These are phyloP conservation scores for Talaromyces sp. DNA, from an alignment of 2,329 filamentous ascomycete species.

Conservation along the genomic window DNA sequence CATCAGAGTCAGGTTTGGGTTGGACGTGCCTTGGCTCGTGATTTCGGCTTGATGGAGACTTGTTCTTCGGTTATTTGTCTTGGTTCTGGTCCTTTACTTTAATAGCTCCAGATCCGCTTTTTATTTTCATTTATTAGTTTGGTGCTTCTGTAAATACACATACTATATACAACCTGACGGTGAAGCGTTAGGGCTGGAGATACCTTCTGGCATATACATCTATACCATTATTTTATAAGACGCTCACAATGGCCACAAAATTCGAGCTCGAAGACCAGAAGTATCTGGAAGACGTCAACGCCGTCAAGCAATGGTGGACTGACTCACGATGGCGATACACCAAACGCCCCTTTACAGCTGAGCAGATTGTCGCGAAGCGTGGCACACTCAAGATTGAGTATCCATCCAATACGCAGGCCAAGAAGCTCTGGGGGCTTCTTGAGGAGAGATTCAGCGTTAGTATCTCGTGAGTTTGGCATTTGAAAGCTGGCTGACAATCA, in stretches of 20 bases:
- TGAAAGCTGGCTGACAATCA: not conserved
- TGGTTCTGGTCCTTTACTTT: conserved; percentile 1
- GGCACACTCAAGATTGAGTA: conserved; percentile 89
- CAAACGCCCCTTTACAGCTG: conserved; percentile 87
- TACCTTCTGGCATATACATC: too few relatives aligned
- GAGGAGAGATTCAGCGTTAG: conserved; percentile 79
- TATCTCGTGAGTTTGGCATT: not conserved
- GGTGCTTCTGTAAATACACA: not conserved
- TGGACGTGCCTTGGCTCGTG: conserved; percentile 13
- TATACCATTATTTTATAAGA: not conserved
- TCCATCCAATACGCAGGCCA: conserved; percentile 80
- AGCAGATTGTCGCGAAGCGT: conserved; percentile 95
- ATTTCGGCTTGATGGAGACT: conserved; percentile 15
- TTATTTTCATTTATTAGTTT: not conserved
- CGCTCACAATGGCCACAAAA: conserved; percentile 17
- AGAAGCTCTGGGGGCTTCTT: conserved; percentile 92
- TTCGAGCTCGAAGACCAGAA: conserved; percentile 67
- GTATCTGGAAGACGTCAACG: conserved; percentile 78
- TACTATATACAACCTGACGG: not conserved
- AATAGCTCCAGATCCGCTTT: conserved; percentile 9
- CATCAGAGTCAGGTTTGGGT: not conserved
- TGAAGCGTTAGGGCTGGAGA: not conserved
- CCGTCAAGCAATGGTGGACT: conserved; percentile 91
- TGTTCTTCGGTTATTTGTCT: conserved; percentile 8
- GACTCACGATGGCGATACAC: conserved; percentile 91